These are phyloP conservation scores for Hypoxylon lienhwacheense DNA, from an alignment of 495 filamentous ascomycete genomes.

Conservation along the genomic window DNA sequence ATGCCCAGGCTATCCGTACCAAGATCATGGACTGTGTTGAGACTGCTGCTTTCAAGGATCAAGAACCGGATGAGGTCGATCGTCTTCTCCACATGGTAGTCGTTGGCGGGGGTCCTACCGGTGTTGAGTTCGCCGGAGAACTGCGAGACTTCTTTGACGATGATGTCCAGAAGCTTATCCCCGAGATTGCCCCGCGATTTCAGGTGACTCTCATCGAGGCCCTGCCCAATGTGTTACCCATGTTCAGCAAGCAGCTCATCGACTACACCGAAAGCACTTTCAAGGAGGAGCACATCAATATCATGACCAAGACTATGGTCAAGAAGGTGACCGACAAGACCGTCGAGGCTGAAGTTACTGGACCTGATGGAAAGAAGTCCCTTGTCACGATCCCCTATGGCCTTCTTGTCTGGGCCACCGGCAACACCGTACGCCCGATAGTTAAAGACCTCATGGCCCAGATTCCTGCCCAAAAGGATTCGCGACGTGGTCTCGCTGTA, in stretches of 20 bases:
- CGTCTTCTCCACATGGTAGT: constrained; percentile 99
- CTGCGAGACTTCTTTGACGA: constrained; percentile 98
- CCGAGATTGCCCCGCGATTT: constrained; percentile 91
- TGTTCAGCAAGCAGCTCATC: constrained; percentile 98
- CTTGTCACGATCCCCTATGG: constrained; percentile 86
- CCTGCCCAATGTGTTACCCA: constrained; percentile 95
- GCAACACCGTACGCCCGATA: constrained; percentile 87
- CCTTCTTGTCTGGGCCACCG: constrained; percentile 96
- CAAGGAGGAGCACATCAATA: constrained; percentile 95
- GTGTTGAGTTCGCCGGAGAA: constrained; percentile 97
- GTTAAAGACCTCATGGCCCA: constrained; percentile 88
- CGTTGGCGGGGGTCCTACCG: constrained; percentile 95
- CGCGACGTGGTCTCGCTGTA: constrained; percentile 89
- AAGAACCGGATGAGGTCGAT: constrained; percentile 84
- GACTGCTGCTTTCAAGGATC: constrained; percentile 97
- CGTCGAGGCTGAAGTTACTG: constrained; percentile 86
- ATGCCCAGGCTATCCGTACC: constrained; percentile 94
- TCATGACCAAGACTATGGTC: constrained; percentile 98
- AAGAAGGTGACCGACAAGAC: constrained; percentile 94
- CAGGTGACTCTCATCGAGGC: constrained; percentile 97
- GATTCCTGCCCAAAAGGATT: constrained; percentile 93
- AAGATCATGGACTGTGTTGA: constrained; percentile 99
- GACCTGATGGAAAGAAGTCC: constrained; percentile 84
- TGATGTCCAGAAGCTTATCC: constrained; percentile 96
- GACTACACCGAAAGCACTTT: constrained; percentile 99